Conservation (phyloP, 2,329 filamentous ascomycete species). For the Pseudogymnoascus verrucosus region DNA sequence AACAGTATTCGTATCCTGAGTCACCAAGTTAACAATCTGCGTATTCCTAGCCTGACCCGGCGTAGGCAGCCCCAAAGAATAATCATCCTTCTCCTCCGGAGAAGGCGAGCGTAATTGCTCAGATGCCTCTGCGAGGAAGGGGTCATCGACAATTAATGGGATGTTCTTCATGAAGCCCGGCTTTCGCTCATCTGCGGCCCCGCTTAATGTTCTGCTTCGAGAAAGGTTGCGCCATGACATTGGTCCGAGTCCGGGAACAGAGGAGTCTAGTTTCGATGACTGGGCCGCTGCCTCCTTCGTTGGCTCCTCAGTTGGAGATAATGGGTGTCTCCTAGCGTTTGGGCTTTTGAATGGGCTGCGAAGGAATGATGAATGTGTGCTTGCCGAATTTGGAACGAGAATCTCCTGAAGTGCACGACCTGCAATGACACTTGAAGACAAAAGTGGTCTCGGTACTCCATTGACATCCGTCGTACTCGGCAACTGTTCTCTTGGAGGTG, state of each 20-base stretch:
- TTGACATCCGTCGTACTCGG: slow-evolving; percentile 11
- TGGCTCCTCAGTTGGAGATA: background rate
- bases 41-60: slow-evolving; percentile 14
- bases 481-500: slow-evolving; percentile 13
- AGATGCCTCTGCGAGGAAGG: slow-evolving; percentile 17
- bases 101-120: slow-evolving; percentile 16
- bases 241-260: background rate
- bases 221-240: background rate
- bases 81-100: slow-evolving; percentile 19
- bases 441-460: slow-evolving; percentile 14
- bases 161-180: background rate
- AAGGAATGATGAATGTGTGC: slow-evolving; percentile 26
- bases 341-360: slow-evolving; percentile 29
- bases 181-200: slow-evolving; percentile 11
- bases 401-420: slow-evolving; percentile 28
- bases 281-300: background rate
- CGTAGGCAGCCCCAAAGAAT: slow-evolving; percentile 19
- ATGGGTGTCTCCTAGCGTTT: slow-evolving; percentile 19
- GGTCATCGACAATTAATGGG: slow-evolving; percentile 13
- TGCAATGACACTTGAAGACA: slow-evolving; percentile 25
- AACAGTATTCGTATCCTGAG: background rate
- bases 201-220: background rate
- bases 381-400: slow-evolving; percentile 24
- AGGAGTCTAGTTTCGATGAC: background rate
- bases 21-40: background rate